Conservation (phyloP, 1,284 basidiomycete species). For the Retiboletus flavoniger region DNA sequence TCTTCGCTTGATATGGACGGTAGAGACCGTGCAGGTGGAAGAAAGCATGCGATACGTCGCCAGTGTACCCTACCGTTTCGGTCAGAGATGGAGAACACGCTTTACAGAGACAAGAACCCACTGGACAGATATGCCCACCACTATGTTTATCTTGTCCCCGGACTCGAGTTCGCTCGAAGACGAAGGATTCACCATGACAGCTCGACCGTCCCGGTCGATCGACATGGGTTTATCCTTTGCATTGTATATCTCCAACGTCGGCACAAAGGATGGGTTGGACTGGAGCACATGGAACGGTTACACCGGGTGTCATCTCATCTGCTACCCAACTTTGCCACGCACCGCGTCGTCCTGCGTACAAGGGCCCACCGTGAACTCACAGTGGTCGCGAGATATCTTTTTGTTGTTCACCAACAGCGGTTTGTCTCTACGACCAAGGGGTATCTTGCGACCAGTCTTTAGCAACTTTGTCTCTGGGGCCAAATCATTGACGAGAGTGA, state of each 20-base stretch:
- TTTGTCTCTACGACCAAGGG: conserved; percentile 54
- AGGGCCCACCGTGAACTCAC: conserved; percentile 51
- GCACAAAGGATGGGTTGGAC: conserved; percentile 41
- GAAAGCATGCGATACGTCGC: conserved; percentile 52
- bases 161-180: conserved; percentile 41
- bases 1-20: conserved; percentile 37
- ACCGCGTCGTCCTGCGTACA: conserved; percentile 54
- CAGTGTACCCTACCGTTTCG: conserved; percentile 47
- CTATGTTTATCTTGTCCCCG: conserved; percentile 51
- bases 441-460: conserved; percentile 52
- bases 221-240: conserved; percentile 45
- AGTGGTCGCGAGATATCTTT: conserved; percentile 61
- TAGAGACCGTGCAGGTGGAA: conserved; percentile 35
- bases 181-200: conserved; percentile 31
- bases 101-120: conserved; percentile 32
- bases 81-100: conserved; percentile 1
- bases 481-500: neutral
- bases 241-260: conserved; percentile 47
- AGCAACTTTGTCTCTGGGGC: conserved; percentile 57
- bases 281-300: conserved; percentile 20
- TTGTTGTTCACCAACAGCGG: conserved; percentile 54
- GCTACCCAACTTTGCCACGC: conserved; percentile 23
- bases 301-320: neutral
- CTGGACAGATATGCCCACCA: conserved; percentile 45
- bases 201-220: conserved; percentile 36